A percentile compares a stretch with the other conserved stretches of the same genome.
Conservation (phyloP, 164 flowering plant genomes). For the grape (Vitis vinifera) region ASM3070453v1 NC_081812.1:18678501-18679000, state of each 20-base stretch:
- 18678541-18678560: neutral
- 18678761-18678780: neutral
- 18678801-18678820: neutral
- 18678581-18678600: neutral
- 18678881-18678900: no score
- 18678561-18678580: neutral
- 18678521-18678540: no score
- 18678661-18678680: conserved; percentile 53
- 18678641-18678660: conserved; percentile 54
- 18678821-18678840: neutral
- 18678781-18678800: neutral
- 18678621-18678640: conserved; percentile 46
- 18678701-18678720: neutral
- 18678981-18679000: no score
- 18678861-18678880: no score
- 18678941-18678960: no score
- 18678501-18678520: neutral
- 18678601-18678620: conserved; percentile 41
- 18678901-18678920: no score
- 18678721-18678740: neutral
- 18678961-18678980: no score
- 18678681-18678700: conserved; percentile 44
- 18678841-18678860: no score
- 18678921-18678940: no score
- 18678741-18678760: neutral